phyloP scores from a whole-genome alignment of 169 alveolate species.

The Plasmodium inui region DNA sequence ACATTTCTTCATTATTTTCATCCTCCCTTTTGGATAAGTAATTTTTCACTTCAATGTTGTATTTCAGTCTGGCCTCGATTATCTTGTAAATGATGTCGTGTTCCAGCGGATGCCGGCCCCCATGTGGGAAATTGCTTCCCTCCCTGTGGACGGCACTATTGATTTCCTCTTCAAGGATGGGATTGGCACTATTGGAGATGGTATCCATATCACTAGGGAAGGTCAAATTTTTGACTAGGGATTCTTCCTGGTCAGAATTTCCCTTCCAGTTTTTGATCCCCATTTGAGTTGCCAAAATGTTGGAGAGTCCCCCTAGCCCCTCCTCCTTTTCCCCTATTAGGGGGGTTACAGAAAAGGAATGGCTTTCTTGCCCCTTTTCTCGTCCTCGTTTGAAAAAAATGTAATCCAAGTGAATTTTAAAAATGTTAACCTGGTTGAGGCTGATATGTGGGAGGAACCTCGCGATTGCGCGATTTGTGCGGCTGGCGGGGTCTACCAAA shows the following conservation, averaged over 20 bases:
- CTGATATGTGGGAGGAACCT: conserved; percentile 7
- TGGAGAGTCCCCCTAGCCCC: neutral
- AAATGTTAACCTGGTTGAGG: conserved; percentile 28
- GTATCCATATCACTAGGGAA: neutral
- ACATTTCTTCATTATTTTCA: conserved; percentile 35
- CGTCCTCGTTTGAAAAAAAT: neutral
- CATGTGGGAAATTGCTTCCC: neutral
- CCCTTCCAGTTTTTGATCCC: neutral
- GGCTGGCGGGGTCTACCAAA: neutral
- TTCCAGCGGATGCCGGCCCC: neutral
- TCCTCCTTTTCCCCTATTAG: neutral
- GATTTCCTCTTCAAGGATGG: neutral
- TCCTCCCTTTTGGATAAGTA: neutral
- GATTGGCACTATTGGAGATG: neutral
- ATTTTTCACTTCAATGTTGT: conserved; percentile 56
- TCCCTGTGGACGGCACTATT: neutral
- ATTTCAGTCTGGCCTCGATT: conserved; percentile 27
- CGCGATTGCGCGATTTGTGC: conserved; percentile 9
- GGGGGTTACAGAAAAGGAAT: neutral
- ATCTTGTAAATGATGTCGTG: conserved; percentile 31
- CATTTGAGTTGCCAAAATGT: neutral
- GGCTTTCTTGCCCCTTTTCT: neutral
- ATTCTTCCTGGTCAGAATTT: neutral
- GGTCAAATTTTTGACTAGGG: neutral
- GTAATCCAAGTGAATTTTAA: conserved; percentile 22